Conservation (phyloP, 2,329 filamentous ascomycete species). For the Thyridium curvatum region DNA sequence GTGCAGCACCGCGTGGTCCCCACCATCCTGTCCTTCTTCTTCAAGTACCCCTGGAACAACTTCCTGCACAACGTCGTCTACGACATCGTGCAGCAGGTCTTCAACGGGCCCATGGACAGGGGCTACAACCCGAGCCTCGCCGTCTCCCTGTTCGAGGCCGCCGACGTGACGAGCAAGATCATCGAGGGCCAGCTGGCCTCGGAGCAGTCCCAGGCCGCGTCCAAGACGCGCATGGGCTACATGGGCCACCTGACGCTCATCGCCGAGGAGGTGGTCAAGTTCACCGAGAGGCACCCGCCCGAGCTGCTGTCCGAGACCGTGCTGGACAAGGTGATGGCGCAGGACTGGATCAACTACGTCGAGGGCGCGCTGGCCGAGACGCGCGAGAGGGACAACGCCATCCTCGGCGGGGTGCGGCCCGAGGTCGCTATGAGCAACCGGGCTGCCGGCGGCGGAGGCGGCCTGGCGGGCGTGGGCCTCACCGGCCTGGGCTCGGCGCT, state of each 20-base stretch:
- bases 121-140: slow-evolving; percentile 87
- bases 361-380: slow-evolving; percentile 91
- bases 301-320: slow-evolving; percentile 80
- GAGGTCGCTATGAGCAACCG: slow-evolving; percentile 82
- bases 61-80: slow-evolving; percentile 99
- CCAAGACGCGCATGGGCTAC: slow-evolving; percentile 89
- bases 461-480: slow-evolving; percentile 42
- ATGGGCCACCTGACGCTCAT: slow-evolving; percentile 98
- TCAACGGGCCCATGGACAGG: slow-evolving; percentile 96
- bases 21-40: slow-evolving; percentile 95
- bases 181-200: slow-evolving; percentile 84
- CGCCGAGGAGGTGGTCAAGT: slow-evolving; percentile 97
- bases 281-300: slow-evolving; percentile 87
- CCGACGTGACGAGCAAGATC: slow-evolving; percentile 84
- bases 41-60: slow-evolving; percentile 98
- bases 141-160: slow-evolving; percentile 86
- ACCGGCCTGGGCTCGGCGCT: slow-evolving; percentile 34
- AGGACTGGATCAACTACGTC: slow-evolving; percentile 90
- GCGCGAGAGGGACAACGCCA: slow-evolving; percentile 94
- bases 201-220: slow-evolving; percentile 76
- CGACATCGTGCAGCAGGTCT: slow-evolving; percentile 97
- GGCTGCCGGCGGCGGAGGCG: slow-evolving; percentile 35
- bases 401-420: slow-evolving; percentile 87
- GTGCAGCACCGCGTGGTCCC: slow-evolving; percentile 92
- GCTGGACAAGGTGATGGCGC: slow-evolving; percentile 80